Evolutionary conservation across 371 early-diverging fungal genomes (phyloP), one percentile per base, ranked within the genome.

Genomic region (Conidiobolus incongruus): DNA sequence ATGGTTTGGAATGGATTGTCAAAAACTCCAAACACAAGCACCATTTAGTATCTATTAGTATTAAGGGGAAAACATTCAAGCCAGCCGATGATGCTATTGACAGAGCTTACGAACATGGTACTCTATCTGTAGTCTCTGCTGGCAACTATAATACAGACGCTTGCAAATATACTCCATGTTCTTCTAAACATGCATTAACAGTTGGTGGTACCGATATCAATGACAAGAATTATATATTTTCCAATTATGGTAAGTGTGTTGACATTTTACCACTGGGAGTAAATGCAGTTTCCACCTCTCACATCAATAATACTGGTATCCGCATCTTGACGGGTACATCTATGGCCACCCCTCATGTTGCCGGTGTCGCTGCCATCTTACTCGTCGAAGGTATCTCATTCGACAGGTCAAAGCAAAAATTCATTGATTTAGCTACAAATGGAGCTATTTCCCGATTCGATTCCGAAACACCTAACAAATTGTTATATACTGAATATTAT

Each of bases 271-370:
- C 72, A 6, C 77, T 91, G 29, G 99, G 99, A 26, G 67, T 77
- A 45, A 72, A 87, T 51, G 89, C 97, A 38, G 49, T 65, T 33
- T 86, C 87, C 39, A 66, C 79, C 38, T 94, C 86, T 86, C 79
- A 71, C 52, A 81, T 82, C 30, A 65, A 66, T 47, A 58, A 60
- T 37, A 48, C 48, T 51, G 72, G 68, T 44, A 77, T 69, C 47
- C 65, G 66, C 53, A 68, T 61, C 26, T 66, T 74, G 29, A 72
- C 75, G 19, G 87, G 87, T 15, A 86, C 87, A 21, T 76, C 77
- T 22, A 81, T 83, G 78, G 82, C 87, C n/a, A 59, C 75, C 11
- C 87, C 87, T 3, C 80, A 81, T 52, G 81, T 76, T 30, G 55
- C 70, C 43, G 87, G 87, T 41, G 70, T 75, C 20, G 66, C 76